phyloP scores from a whole-genome alignment of 352 stramenopile genomes.

The Pythium inflatum region DNA sequence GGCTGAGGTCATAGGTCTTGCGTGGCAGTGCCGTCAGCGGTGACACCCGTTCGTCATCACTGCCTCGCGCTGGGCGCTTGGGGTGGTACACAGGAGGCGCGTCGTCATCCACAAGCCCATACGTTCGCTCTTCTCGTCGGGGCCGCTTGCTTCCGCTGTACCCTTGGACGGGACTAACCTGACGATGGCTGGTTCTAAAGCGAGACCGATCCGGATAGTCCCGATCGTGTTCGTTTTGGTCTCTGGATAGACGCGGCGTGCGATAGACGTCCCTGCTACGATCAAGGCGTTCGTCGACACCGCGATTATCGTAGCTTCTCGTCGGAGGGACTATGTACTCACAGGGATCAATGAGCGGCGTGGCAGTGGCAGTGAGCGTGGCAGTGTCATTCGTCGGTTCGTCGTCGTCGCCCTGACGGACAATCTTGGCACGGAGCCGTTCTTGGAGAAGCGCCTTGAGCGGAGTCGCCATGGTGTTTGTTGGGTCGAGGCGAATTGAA shows the following conservation, averaged over 20 bases:
- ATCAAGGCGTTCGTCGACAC: not conserved
- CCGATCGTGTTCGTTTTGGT: too few species aligned
- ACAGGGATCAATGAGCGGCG: conserved; percentile 15
- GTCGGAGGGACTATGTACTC: conserved; percentile 14
- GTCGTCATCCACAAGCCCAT: not conserved
- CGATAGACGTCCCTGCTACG: not conserved
- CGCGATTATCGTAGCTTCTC: not conserved
- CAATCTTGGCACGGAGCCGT: conserved; percentile 69
- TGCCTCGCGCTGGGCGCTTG: not conserved
- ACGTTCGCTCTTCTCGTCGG: not conserved
- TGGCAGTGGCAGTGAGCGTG: not conserved
- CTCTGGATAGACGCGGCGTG: not conserved
- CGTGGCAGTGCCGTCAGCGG: not conserved
- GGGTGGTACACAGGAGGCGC: not conserved
- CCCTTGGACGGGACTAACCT: not conserved
- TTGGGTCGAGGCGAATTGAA: conserved; percentile 15
- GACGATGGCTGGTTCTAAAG: not conserved
- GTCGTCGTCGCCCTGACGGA: conserved; percentile 41
- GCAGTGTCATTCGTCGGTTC: not conserved
- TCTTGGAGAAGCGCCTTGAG: conserved; percentile 78
- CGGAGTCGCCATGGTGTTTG: conserved; percentile 52
- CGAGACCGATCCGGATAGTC: not conserved
- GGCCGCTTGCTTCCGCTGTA: conserved; percentile 4
- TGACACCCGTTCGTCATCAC: too few species aligned
- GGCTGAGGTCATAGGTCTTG: conserved; percentile 27